A percentile compares a stretch with the other conserved stretches of the same genome.
These are phyloP conservation scores for Trypanosoma boissoni DNA, from an alignment of 208 protist species.

Conservation along the genomic window DNA sequence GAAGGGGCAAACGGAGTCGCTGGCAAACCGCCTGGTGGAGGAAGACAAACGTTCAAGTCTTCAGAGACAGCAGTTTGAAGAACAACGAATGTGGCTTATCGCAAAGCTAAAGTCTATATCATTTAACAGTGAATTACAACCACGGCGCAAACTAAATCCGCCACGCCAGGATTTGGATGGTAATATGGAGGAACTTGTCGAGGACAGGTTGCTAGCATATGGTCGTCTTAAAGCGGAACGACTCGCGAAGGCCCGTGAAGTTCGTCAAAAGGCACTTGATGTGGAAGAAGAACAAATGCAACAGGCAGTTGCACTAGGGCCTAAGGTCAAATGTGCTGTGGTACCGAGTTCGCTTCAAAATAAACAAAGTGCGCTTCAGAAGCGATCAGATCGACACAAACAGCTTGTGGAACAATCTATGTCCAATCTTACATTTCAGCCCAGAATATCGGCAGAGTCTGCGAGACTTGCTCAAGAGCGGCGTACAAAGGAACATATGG, in stretches of 20 bases:
- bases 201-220: slow-evolving; percentile 45
- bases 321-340: no score
- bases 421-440: slow-evolving; percentile 13
- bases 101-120: slow-evolving; percentile 9
- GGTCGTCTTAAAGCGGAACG: slow-evolving; percentile 29
- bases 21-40: slow-evolving; percentile 17
- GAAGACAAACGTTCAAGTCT: slow-evolving; percentile 12
- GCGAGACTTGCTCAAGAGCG: slow-evolving; percentile 16
- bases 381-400: no score
- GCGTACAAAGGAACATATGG: slow-evolving; percentile 10
- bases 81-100: slow-evolving; percentile 19
- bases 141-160: not conserved
- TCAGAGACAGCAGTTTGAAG: slow-evolving; percentile 13
- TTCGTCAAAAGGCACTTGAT: not conserved
- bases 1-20: not conserved
- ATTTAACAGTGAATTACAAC: not conserved
- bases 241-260: slow-evolving; percentile 16
- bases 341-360: no score
- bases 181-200: slow-evolving; percentile 21
- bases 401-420: slow-evolving; percentile 3
- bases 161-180: not conserved
- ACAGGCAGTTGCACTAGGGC: no score
- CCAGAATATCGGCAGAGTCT: slow-evolving; percentile 20
- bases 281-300: slow-evolving; percentile 1
- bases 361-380: no score